Conservation (phyloP, 148 eudicot genomes). For the Rhododendron kiyosumense region DNA sequence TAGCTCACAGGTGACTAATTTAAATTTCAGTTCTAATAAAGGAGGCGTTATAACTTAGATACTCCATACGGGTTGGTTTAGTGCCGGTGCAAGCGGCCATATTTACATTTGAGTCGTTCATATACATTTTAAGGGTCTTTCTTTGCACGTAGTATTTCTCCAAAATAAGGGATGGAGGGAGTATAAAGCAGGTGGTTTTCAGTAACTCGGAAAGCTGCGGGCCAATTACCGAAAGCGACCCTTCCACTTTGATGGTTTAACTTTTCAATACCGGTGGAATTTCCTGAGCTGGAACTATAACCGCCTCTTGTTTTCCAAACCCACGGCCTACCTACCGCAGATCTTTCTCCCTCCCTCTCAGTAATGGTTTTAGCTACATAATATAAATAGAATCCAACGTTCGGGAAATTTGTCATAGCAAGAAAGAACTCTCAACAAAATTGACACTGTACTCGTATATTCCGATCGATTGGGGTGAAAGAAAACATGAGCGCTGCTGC, state of each 20-base stretch:
- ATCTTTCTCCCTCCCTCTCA: not conserved
- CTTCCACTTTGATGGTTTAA: too few relatives aligned
- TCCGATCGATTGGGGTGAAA: not conserved
- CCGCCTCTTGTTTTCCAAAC: not conserved
- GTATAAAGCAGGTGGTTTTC: too few relatives aligned
- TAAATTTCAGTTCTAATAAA: too few relatives aligned
- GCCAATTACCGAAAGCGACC: too few relatives aligned
- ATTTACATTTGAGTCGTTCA: too few relatives aligned
- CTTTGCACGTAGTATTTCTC: too few relatives aligned
- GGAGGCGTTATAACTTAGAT: not conserved
- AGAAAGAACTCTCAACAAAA: not conserved
- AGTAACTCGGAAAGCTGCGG: too few relatives aligned
- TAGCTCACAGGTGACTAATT: not conserved
- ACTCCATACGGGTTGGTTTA: not conserved
- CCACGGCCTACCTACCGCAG: not conserved
- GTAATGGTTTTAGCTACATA: not conserved
- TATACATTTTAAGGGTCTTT: too few relatives aligned
- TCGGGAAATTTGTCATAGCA: not conserved
- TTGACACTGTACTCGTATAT: not conserved
- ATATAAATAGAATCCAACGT: not conserved
- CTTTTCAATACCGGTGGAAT: not conserved
- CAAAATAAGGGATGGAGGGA: too few relatives aligned
- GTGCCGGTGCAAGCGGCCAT: not conserved
- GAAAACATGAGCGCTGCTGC: conserved; percentile 15
- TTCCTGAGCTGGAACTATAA: not conserved